A percentile compares a stretch with the other conserved stretches of the same genome.
Conservation (phyloP, 441 rosid species). For the Erodium trifolium region DNA sequence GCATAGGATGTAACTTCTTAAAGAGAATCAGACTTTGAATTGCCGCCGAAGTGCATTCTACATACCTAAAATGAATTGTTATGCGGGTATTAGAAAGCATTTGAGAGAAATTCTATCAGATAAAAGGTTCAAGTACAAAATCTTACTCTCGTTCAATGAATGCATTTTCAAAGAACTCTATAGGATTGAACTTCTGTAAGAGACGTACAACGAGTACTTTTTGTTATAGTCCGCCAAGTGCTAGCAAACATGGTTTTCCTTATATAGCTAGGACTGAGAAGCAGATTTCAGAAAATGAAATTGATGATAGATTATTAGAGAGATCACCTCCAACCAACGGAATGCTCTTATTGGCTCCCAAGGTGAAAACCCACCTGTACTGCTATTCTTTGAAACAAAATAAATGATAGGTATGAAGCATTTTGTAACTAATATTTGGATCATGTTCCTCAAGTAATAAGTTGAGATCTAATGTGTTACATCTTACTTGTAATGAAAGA, state of each 20-base stretch:
- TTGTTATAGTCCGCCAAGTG: neutral
- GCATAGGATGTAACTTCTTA: neutral
- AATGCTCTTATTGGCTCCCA: neutral
- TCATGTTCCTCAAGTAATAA: neutral
- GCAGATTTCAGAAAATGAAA: neutral
- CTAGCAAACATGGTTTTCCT: too few relatives aligned
- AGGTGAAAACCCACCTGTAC: neutral
- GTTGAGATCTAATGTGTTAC: neutral
- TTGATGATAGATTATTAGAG: neutral
- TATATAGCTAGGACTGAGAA: neutral
- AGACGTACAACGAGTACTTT: neutral
- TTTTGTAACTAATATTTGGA: neutral
- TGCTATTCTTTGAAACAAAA: neutral
- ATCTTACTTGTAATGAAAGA: neutral
- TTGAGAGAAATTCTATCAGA: neutral
- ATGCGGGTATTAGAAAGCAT: neutral
- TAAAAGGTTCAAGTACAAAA: neutral
- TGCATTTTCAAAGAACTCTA: neutral
- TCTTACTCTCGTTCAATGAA: neutral
- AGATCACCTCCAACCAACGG: neutral
- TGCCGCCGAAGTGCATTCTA: neutral
- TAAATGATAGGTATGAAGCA: neutral
- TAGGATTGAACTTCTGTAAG: neutral
- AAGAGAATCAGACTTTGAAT: neutral
- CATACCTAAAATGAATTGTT: neutral